Base-by-base conservation (phyloP, 2,329 filamentous ascomycete genomes). In the Paramyrothecium roridum region DNA sequence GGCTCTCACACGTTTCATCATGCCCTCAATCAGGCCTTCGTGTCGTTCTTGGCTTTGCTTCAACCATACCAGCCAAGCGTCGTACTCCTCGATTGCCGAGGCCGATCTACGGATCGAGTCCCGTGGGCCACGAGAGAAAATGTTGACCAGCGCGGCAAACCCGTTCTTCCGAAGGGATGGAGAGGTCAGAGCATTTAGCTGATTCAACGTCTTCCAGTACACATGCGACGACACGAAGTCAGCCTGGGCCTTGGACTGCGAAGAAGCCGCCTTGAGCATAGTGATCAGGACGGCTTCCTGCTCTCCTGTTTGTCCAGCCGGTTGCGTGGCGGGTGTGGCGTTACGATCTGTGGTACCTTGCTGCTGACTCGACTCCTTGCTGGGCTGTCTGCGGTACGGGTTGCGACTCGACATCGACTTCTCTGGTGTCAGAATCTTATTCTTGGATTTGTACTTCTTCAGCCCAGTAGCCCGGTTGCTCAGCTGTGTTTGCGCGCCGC, bases 141-240 rank as follows among this genome's bases (percentile, higher is more conserved):
- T 84, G 71, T 90, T 84, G 56, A 91, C 73, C 61, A 92, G 76
- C 60, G 86, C 85, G 37, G 89, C 79, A 71, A 90, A 90, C 30
- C 89, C 84, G 66, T 91, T 80, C 53, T 81, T 80, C 22, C 83
- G 84, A 30, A 91, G 71, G 11, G 80, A 87, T 8, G 82, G 76
- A 17, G 82, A 86, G 46, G 76, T 78, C 54, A 89, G 71, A 53
- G 80, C 80, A 62, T 85, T 84, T 19, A 96, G 80, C 58, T 91
- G 88, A 57, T 90, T 85, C 26, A 93, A 75, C 0, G 91, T 92
- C 67, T 88, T 89, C 86, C 90, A 93, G 76, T 93, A 96, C 52
- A 90, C 81, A 63, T 96, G 90, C 1, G 91, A 89, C 30, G 88
- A 88, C 51, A 95, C 85, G 64, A 92, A 96, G 67, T 96, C 91